Evolutionary conservation across 768 basidiomycete species (phyloP), one percentile per base, ranked within the genome.

Genomic region (Trametes maxima): DNA sequence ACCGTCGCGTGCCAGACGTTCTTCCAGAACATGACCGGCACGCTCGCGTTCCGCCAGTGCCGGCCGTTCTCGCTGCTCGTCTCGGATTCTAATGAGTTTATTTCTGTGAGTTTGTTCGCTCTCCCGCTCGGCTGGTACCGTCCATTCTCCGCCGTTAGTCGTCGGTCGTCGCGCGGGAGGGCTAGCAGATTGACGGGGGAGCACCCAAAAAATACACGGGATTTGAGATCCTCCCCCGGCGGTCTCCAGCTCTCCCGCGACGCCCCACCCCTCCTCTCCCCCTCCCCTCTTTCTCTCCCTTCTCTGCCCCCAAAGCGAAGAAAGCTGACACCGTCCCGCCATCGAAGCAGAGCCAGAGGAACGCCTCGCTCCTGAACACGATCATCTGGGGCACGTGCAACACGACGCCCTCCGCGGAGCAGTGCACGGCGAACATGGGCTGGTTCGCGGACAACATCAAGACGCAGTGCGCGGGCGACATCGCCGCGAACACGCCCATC

Each of bases 361-460:
- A 90, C 73, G 69, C 84, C 42, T 81, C 84, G 1, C 70, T 80
- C 37, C 78, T 92, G 68, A 94, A 93, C 67, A 72, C 77, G 10
- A 77, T 92, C 51, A 69, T 94, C 7, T 91, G 90, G 87, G 90
- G 89, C 2, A 91, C 88, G 0, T 95, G 93, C 72, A 87, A 92
- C 66, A 89, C 90, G 6, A 74, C 70, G 16, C 68, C 73, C 0
- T 68, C 71, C 2, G 70, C 75, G 14, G 77, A 73, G 22, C 80
- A 86, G 61, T 95, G 92, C 66, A 65, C 74, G n/a, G 64, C 74
- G 28, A 89, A 88, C 64, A 91, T 95, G 86, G 78, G 68, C 6
- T 84, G 82, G 79, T 90, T 88, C 70, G 81, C 83, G 1, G 68
- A 73, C 0, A 65, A 74, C 35, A 71, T 92, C 16, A 72, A 79